Evolutionary conservation across 2,329 filamentous ascomycete species (phyloP).

Genomic region (Cadophora sp.): DNA sequence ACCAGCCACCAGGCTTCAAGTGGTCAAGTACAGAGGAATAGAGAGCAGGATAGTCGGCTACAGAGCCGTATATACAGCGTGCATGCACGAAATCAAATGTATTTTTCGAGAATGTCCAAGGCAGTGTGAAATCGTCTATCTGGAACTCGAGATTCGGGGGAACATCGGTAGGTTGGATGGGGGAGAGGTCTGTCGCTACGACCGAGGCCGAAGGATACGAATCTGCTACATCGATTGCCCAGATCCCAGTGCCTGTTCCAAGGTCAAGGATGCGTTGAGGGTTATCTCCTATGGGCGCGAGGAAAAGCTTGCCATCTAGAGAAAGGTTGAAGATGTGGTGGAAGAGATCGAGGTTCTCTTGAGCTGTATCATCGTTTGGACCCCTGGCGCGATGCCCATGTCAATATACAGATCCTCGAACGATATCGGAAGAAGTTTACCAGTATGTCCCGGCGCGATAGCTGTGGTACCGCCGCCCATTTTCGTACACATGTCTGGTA

Average conservation of each 20-base stretch:
- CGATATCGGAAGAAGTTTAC: not conserved
- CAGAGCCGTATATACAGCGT: slow-evolving; percentile 47
- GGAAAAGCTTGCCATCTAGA: slow-evolving; percentile 30
- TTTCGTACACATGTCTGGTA: slow-evolving; percentile 43
- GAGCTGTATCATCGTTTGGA: slow-evolving; percentile 30
- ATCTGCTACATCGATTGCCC: slow-evolving; percentile 32
- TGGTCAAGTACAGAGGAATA: slow-evolving; percentile 21
- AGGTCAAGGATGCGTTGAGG: slow-evolving; percentile 32
- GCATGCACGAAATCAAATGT: slow-evolving; percentile 58
- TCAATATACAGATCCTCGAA: not conserved
- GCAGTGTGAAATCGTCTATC: slow-evolving; percentile 56
- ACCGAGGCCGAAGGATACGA: slow-evolving; percentile 40
- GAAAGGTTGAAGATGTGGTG: slow-evolving; percentile 34
- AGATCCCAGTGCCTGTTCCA: slow-evolving; percentile 21
- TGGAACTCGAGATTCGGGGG: slow-evolving; percentile 59
- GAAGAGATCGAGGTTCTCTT: slow-evolving; percentile 31
- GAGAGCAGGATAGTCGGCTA: slow-evolving; percentile 21
- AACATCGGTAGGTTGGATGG: slow-evolving; percentile 42
- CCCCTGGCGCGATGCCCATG: slow-evolving; percentile 13
- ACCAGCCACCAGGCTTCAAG: slow-evolving; percentile 29
- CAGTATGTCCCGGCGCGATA: slow-evolving; percentile 48
- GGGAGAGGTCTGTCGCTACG: slow-evolving; percentile 39
- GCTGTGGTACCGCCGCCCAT: slow-evolving; percentile 54
- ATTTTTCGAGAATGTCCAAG: slow-evolving; percentile 51
- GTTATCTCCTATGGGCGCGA: slow-evolving; percentile 35